Base-by-base conservation (phyloP, 805 yeast genomes). In the Ogataea parapolymorpha region DNA sequence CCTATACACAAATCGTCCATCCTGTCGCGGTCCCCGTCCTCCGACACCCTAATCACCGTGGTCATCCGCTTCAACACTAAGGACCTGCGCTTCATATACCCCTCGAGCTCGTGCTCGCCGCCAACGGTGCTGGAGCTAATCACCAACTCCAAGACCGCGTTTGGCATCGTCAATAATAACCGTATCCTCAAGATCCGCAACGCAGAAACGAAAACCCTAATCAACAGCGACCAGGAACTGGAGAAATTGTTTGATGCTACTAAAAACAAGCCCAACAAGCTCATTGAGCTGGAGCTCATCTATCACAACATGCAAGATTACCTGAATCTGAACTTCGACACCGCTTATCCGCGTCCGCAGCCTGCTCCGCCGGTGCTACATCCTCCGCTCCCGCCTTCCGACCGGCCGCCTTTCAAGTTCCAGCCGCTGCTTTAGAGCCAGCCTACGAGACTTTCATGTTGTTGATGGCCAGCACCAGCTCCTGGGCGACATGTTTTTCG, bases 91-190 rank as follows among this genome's bases (percentile, higher is more conserved):
- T 83, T 90, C 54, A 73, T 77, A 3, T 90, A 74, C 59, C 77
- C 85, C 11, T 71, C 79, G 4, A 61, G 70, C 34, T 76, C 79
- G 48, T 77, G 83, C 32, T 83, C 95, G 0, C 83, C 95, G 6
- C 98, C 98, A 2, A 82, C 93, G 0, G 65, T 81, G 28, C 55
- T 72, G 22, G 98, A 90, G 61, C 63, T 90, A n/a, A 53, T 88
- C 10, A 85, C 84, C 42, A 89, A 88, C 57, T 88, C 87, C 12
- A 78, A 77, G 40, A 68, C 72, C 37, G 85, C 90, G 17, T 90
- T 90, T 60, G 73, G 75, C n/a, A 74, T 80, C 24, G 63, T 68
- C 12, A 62, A 61, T 39, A 51, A 59, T 15, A 56, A 58, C 17
- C 47, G 63, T 32, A 59, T 65, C 10, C 51, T 73, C 15, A 62